These are phyloP conservation scores for Colletotrichum limetticola DNA, from an alignment of 2,329 filamentous ascomycete genomes.

Conservation along the genomic window DNA sequence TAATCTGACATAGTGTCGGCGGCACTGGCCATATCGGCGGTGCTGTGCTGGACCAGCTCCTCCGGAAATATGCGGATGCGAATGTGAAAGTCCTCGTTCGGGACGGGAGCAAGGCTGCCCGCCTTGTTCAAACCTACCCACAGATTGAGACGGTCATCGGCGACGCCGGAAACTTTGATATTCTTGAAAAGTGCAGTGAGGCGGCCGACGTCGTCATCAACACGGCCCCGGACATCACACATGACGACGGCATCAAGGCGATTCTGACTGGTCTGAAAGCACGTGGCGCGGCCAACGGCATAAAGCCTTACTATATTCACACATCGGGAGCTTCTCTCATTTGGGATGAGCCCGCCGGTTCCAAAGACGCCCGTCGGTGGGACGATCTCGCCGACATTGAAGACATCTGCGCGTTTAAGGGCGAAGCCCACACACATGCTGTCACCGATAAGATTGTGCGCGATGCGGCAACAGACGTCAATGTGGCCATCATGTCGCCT, in stretches of 20 bases:
- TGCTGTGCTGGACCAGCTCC: neutral
- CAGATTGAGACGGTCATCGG: neutral
- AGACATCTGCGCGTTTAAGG: conserved; percentile 20
- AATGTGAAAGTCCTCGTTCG: neutral
- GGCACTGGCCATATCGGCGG: neutral
- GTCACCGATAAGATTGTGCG: neutral
- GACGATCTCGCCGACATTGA: conserved; percentile 16
- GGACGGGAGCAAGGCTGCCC: neutral
- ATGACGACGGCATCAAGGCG: neutral
- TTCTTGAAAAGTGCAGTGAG: neutral
- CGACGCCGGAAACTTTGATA: neutral
- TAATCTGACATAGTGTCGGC: neutral
- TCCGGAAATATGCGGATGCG: neutral
- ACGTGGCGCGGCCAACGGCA: neutral
- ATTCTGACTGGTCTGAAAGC: neutral
- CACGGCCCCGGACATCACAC: neutral
- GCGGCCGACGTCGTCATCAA: neutral
- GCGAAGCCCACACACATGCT: conserved; percentile 5
- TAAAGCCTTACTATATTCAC: neutral
- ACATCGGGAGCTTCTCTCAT: conserved; percentile 10
- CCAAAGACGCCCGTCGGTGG: conserved; percentile 23
- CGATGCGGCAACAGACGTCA: conserved; percentile 1
- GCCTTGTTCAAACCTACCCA: neutral
- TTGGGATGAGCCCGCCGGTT: conserved; percentile 25
- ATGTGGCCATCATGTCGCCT: conserved; percentile 29